Conservation (phyloP, 1,284 basidiomycete species). For the Porodaedalea pini region DNA sequence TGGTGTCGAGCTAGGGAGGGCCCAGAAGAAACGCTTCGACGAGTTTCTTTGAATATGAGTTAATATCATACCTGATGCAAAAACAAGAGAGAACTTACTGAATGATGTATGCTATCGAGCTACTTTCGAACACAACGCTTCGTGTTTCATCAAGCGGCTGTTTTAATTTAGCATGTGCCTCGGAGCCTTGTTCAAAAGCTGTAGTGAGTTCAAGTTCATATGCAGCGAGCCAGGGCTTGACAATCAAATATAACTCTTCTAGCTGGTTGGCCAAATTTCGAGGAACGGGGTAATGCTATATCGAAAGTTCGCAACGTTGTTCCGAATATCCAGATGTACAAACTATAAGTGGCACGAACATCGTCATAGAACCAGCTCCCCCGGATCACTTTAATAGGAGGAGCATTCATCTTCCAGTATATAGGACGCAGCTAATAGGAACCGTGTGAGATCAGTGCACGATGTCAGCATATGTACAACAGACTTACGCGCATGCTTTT, state of each 20-base stretch:
- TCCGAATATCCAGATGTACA: background rate
- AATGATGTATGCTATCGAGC: conserved; percentile 37
- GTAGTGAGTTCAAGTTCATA: conserved; percentile 45
- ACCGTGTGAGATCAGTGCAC: conserved; percentile 21
- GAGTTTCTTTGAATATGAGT: conserved; percentile 12
- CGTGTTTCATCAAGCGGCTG: conserved; percentile 36
- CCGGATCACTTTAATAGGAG: conserved; percentile 41
- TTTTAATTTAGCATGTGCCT: conserved; percentile 49
- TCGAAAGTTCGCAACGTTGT: background rate
- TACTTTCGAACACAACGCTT: conserved; percentile 46
- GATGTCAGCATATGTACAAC: background rate
- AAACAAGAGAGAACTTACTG: conserved; percentile 28
- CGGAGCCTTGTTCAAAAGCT: conserved; percentile 39
- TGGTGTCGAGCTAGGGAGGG: conserved; percentile 11
- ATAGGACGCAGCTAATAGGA: conserved; percentile 41
- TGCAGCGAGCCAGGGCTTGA: conserved; percentile 38
- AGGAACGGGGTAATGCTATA: conserved; percentile 31
- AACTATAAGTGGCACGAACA: conserved; percentile 27
- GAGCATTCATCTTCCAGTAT: conserved; percentile 46
- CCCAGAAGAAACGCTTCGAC: conserved; percentile 15
- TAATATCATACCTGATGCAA: background rate
- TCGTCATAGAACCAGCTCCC: conserved; percentile 50
- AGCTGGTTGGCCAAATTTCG: conserved; percentile 44
- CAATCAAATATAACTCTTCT: conserved; percentile 29
- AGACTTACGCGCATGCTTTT: conserved; percentile 28